Base-by-base conservation (phyloP, 2,329 filamentous ascomycete species). In the Fusarium newnesense region DNA sequence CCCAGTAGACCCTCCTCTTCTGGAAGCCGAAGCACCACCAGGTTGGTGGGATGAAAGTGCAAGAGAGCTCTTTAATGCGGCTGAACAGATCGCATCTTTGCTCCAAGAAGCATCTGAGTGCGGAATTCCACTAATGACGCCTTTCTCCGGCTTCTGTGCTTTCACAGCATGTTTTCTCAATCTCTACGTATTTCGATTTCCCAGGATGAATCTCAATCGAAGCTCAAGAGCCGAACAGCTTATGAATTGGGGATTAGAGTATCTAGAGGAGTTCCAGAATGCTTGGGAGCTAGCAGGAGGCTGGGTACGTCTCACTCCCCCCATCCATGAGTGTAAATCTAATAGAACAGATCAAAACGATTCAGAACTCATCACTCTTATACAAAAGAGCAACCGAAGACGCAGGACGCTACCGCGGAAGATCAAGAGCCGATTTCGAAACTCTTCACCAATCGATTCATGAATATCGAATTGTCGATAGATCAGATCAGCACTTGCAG, bases 91-190 rank as follows among this genome's bases (percentile, higher is more conserved):
- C 0, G 77, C 81, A 0, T 70, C 69, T 2, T 67, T 85, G 0
- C 75, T 85, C 0, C 77, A 79, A n/a, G 83, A 84, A 19, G 78
- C 83, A 0, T 80, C 78, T 0, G 81, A 83, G 13, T 82, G 80
- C 9, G 82, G 80, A 0, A 79, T 81, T 0, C 78, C 80, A 3
- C 74, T 85, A 0, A 77, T 80, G 65, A 85, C 83, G 0, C 84
- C 84, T 0, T 86, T 85, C 60, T 79, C 83, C 0, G 84, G 84
- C 0, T 85, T 86, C n/a, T 85, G 84, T 60, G 81, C 82, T 4
- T 86, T 86, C 42, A 85, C 84, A 0, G 84, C 84, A 0, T 83
- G 82, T 4, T 83, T 82, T 8, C 79, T 85, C 54, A 85, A 84
- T 32, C 68, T 83, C 1, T 85, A 85, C 64, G 77, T 83, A 5